phyloP scores from a whole-genome alignment of 2,329 filamentous ascomycete genomes.

The Tolypocladium ophioglossoides region DNA sequence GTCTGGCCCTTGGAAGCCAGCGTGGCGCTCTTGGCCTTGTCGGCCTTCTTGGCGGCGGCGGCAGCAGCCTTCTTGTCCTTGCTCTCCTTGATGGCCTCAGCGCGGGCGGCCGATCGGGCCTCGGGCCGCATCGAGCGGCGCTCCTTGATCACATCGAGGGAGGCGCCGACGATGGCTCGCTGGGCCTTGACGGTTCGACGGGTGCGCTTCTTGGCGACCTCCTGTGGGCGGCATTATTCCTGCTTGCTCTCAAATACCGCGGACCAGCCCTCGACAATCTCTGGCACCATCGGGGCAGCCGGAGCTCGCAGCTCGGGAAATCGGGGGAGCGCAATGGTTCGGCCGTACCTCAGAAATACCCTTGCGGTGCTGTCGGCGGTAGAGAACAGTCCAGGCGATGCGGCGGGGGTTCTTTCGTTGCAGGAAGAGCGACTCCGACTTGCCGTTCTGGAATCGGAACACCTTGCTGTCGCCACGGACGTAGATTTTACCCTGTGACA shows the following conservation, averaged over 20 bases:
- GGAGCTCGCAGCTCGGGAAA: not conserved
- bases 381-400: conserved; percentile 97
- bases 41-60: conserved; percentile 91
- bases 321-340: not conserved
- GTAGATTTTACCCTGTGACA: conserved; percentile 88
- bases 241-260: conserved; percentile 4
- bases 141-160: conserved; percentile 99
- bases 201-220: conserved; percentile 99
- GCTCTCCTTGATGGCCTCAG: conserved; percentile 85
- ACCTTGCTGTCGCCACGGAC: conserved; percentile 99
- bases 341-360: conserved; percentile 96
- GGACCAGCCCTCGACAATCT: not conserved
- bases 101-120: conserved; percentile 84
- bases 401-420: conserved; percentile 99
- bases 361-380: conserved; percentile 99
- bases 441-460: conserved; percentile 99
- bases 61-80: conserved; percentile 96
- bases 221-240: conserved; percentile 51
- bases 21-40: conserved; percentile 93
- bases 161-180: conserved; percentile 97
- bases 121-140: conserved; percentile 89
- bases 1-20: conserved; percentile 65
- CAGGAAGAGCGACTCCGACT: conserved; percentile 98
- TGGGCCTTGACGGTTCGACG: conserved; percentile 97
- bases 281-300: not conserved